phyloP scores from a whole-genome alignment of 306 rosid genomes.

The Biancaea sappan region DNA sequence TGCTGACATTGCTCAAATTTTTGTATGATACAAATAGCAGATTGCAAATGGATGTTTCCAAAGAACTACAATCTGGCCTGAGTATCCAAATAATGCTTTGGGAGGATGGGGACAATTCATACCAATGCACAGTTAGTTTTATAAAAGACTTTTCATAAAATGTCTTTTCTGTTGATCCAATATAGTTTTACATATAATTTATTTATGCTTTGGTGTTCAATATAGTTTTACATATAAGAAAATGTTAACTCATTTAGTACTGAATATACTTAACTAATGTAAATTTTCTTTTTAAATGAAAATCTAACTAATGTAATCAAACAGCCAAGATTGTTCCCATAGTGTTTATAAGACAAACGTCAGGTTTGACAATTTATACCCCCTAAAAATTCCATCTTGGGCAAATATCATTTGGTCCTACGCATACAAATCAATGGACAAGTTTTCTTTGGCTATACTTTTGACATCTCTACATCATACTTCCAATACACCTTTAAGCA shows the following conservation, averaged over 20 bases:
- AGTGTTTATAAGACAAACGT: slow-evolving; percentile 22
- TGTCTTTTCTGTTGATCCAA: background rate
- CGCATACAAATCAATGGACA: slow-evolving; percentile 13
- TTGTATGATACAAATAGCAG: too few species aligned
- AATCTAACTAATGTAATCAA: background rate
- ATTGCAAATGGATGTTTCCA: too few species aligned
- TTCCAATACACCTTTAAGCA: slow-evolving; percentile 4
- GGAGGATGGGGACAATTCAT: too few species aligned
- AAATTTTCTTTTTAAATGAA: too few species aligned
- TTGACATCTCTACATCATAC: background rate
- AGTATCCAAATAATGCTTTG: too few species aligned
- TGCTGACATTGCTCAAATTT: too few species aligned
- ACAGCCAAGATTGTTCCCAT: background rate
- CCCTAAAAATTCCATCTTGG: background rate
- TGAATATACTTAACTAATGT: background rate
- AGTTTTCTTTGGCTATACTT: background rate
- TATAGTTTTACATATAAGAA: background rate
- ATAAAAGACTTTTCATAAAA: background rate
- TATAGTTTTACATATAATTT: background rate
- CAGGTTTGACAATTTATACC: background rate
- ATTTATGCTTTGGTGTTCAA: background rate
- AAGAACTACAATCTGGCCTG: too few species aligned
- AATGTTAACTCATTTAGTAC: background rate
- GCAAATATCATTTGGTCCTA: slow-evolving; percentile 16
- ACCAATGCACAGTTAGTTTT: too few species aligned